Conservation (phyloP, 2,329 filamentous ascomycete genomes). For the Didymella pinodella region DNA sequence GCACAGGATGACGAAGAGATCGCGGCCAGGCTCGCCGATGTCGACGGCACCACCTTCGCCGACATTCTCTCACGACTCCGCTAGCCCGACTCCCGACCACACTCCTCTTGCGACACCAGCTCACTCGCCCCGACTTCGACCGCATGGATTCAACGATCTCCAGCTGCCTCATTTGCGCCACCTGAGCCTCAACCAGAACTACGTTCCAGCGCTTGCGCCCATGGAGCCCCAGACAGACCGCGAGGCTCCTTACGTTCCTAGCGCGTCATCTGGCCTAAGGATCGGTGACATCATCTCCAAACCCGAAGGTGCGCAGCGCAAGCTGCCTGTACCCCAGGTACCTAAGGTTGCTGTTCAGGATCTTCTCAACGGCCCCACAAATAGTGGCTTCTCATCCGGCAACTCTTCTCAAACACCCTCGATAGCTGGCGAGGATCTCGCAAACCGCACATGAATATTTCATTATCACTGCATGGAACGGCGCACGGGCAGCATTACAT, state of each 20-base stretch:
- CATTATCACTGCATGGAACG: constrained; percentile 35
- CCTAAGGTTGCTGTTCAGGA: constrained; percentile 90
- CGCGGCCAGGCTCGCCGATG: constrained; percentile 90
- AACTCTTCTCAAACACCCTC: constrained; percentile 81
- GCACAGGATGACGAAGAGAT: constrained; percentile 82
- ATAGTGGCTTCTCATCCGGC: constrained; percentile 73
- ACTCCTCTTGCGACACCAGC: constrained; percentile 98
- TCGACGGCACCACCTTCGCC: constrained; percentile 95
- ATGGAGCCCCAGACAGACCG: constrained; percentile 73
- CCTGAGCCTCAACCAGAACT: constrained; percentile 67
- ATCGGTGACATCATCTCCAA: constrained; percentile 93
- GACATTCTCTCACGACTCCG: constrained; percentile 94
- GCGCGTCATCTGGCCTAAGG: constrained; percentile 71
- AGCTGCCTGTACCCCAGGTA: constrained; percentile 89
- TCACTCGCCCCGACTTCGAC: constrained; percentile 89
- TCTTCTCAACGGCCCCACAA: constrained; percentile 67
- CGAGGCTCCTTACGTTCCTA: constrained; percentile 66
- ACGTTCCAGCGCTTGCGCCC: constrained; percentile 70
- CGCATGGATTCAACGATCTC: constrained; percentile 73
- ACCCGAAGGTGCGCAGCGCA: constrained; percentile 85
- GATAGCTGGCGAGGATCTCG: constrained; percentile 67
- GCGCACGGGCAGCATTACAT: constrained; percentile 46
- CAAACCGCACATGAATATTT: constrained; percentile 44
- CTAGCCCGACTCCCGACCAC: constrained; percentile 94
- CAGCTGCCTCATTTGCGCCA: constrained; percentile 88